These are phyloP conservation scores for Ogataea wickerhamii DNA, from an alignment of 805 yeast genomes.

Conservation along the genomic window DNA sequence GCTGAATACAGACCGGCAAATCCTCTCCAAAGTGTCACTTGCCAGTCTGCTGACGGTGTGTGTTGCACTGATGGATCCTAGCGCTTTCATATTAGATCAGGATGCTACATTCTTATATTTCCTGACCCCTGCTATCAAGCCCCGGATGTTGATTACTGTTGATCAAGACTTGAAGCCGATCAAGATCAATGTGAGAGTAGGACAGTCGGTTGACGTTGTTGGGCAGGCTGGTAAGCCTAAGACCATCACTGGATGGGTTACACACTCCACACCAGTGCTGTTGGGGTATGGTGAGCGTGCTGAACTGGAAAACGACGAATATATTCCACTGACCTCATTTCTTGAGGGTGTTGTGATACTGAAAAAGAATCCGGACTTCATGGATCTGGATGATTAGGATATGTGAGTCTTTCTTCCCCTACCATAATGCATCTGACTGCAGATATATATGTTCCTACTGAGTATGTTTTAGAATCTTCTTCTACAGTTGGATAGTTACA, in stretches of 20 bases:
- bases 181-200: slow-evolving; percentile 95
- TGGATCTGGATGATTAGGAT: slow-evolving; percentile 39
- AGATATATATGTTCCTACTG: not conserved
- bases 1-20: slow-evolving; percentile 83
- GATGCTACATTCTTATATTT: slow-evolving; percentile 77
- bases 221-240: slow-evolving; percentile 99
- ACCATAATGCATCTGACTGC: not conserved
- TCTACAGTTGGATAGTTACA: not conserved
- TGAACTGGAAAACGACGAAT: slow-evolving; percentile 92
- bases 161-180: slow-evolving; percentile 88
- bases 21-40: slow-evolving; percentile 80
- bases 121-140: slow-evolving; percentile 84
- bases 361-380: slow-evolving; percentile 83
- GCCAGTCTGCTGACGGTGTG: slow-evolving; percentile 85
- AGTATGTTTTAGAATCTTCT: not conserved
- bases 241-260: slow-evolving; percentile 99
- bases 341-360: slow-evolving; percentile 93
- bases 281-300: slow-evolving; percentile 95
- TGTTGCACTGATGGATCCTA: slow-evolving; percentile 82
- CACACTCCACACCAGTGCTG: slow-evolving; percentile 95
- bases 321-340: slow-evolving; percentile 72
- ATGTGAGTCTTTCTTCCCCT: slow-evolving; percentile 1
- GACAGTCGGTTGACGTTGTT: slow-evolving; percentile 97
- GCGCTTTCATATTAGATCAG: slow-evolving; percentile 71
- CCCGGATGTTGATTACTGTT: slow-evolving; percentile 88